Conservation (phyloP, 352 stramenopile genomes). For the Pythium dissotocum region DNA sequence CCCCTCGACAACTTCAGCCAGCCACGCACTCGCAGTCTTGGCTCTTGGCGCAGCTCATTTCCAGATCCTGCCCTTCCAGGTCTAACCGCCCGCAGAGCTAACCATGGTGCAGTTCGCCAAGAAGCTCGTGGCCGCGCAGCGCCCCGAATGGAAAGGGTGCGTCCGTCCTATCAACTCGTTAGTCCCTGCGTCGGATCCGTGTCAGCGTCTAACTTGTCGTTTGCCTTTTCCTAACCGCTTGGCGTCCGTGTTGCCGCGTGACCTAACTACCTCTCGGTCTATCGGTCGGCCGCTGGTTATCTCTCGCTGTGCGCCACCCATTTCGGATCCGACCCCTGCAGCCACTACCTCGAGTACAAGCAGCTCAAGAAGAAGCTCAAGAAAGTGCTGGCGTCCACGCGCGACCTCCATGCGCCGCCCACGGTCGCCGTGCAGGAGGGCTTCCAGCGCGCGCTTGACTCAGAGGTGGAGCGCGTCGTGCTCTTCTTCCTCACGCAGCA, state of each 20-base stretch:
- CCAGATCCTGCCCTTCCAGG: not conserved
- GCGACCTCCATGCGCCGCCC: constrained; percentile 34
- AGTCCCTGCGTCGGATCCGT: not conserved
- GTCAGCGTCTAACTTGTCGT: not conserved
- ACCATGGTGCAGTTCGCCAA: constrained; percentile 85
- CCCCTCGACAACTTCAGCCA: not conserved
- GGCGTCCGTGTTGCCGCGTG: too few species aligned
- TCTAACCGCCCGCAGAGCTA: not conserved
- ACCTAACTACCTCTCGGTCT: not conserved
- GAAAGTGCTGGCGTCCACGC: constrained; percentile 53
- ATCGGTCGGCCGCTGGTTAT: not conserved
- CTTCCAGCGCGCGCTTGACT: constrained; percentile 78
- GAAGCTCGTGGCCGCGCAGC: constrained; percentile 71
- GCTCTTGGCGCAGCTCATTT: not conserved
- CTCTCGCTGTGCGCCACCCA: not conserved
- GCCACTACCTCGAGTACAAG: constrained; percentile 91
- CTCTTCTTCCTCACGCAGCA: constrained; percentile 87
- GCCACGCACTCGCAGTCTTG: not conserved
- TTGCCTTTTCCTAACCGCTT: not conserved
- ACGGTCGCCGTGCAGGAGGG: constrained; percentile 49
- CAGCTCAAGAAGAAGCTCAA: constrained; percentile 89
- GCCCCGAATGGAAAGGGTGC: constrained; percentile 73
- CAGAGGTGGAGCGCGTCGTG: constrained; percentile 83
- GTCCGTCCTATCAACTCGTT: constrained; percentile 4
- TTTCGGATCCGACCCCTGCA: constrained; percentile 17